Evolutionary conservation across 352 stramenopile genomes (phyloP).

Genomic region (Phytopythium mirpurense): DNA sequence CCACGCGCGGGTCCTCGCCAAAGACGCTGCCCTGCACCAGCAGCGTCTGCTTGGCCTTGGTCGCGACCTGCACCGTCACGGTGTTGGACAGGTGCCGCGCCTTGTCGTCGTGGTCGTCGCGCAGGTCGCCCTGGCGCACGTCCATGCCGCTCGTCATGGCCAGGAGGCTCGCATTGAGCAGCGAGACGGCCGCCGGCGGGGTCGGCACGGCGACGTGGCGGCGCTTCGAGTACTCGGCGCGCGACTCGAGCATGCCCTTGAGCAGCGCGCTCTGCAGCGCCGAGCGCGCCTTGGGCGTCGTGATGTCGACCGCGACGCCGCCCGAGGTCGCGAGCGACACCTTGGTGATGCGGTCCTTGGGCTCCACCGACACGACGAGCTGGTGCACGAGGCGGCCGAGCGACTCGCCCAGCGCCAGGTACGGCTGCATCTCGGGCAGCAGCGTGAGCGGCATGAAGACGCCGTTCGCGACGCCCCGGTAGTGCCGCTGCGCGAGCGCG

Average conservation of each 20-base stretch:
- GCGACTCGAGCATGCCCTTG: slow-evolving; percentile 65
- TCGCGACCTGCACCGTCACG: slow-evolving; percentile 67
- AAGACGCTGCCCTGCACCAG: slow-evolving; percentile 80
- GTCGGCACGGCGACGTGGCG: background rate
- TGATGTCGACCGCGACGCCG: slow-evolving; percentile 72
- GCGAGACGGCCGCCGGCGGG: slow-evolving; percentile 24
- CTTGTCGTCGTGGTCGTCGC: slow-evolving; percentile 24
- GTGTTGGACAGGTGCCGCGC: slow-evolving; percentile 75
- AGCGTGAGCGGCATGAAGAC: slow-evolving; percentile 80
- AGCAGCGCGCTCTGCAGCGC: slow-evolving; percentile 68
- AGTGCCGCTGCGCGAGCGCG: slow-evolving; percentile 61
- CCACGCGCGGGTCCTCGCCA: slow-evolving; percentile 72
- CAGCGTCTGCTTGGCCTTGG: slow-evolving; percentile 42
- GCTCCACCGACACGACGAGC: slow-evolving; percentile 53
- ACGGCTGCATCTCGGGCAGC: slow-evolving; percentile 78
- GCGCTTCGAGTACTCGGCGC: background rate
- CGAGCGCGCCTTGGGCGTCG: slow-evolving; percentile 61
- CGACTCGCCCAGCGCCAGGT: slow-evolving; percentile 62
- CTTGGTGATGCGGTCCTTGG: slow-evolving; percentile 59
- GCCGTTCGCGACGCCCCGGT: slow-evolving; percentile 74
- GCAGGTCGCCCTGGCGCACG: slow-evolving; percentile 60
- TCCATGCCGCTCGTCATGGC: slow-evolving; percentile 77
- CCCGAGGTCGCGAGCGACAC: slow-evolving; percentile 59
- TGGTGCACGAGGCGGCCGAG: slow-evolving; percentile 71
- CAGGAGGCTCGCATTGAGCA: slow-evolving; percentile 67